A percentile compares a stretch with the other conserved stretches of the same genome.
Evolutionary conservation across 345 rosid genomes (phyloP).

Genomic region (Euphorbia lathyris): DNA sequence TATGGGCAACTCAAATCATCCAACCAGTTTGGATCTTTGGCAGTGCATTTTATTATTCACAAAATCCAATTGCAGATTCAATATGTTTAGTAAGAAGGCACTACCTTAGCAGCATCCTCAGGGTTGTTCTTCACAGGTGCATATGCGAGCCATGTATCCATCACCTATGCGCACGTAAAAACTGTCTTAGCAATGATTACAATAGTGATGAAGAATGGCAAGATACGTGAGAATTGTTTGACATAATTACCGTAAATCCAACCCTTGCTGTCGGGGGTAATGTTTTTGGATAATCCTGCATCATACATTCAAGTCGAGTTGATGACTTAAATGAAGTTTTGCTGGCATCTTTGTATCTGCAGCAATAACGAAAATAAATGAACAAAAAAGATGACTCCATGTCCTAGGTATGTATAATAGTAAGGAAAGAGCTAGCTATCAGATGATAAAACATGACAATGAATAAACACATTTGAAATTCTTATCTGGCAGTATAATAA

Average conservation of each 20-base stretch:
- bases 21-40: background rate
- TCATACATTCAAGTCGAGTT: constrained; percentile 94
- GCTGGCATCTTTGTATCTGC: constrained; percentile 88
- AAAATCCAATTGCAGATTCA: background rate
- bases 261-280: constrained; percentile 79
- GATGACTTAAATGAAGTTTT: constrained; percentile 88
- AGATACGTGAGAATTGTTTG: background rate
- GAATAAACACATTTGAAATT: background rate
- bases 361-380: constrained; percentile 9
- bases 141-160: constrained; percentile 88
- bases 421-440: background rate
- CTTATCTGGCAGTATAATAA: background rate
- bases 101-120: constrained; percentile 93
- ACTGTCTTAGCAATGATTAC: constrained; percentile 3
- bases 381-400: background rate
- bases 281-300: constrained; percentile 99
- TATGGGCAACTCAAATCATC: background rate
- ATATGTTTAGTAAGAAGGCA: background rate
- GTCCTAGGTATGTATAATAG: background rate
- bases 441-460: background rate
- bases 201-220: constrained; percentile 4
- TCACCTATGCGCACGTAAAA: constrained; percentile 41
- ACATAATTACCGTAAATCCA: constrained; percentile 76
- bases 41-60: background rate
- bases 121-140: constrained; percentile 95